phyloP scores from a whole-genome alignment of 371 early-diverging fungal species.

The Umbelopsis sp. region DNA sequence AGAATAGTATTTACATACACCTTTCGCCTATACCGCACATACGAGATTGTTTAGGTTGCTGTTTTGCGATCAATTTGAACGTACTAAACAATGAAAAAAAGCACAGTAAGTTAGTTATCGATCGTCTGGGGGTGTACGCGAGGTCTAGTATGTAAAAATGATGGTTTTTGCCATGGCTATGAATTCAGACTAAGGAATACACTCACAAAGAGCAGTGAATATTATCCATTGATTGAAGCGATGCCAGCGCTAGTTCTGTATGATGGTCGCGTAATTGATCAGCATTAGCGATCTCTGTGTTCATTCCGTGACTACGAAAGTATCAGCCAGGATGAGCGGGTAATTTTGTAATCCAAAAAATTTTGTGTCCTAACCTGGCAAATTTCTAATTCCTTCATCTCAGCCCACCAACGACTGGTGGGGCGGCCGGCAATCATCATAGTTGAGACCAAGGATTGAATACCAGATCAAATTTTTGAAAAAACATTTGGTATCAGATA shows the following conservation, averaged over 20 bases:
- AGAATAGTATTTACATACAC: slow-evolving; percentile 29
- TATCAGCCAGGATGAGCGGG: background rate
- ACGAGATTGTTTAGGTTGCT: slow-evolving; percentile 55
- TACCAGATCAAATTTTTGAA: too few species aligned
- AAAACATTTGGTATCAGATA: too few species aligned
- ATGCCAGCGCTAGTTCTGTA: background rate
- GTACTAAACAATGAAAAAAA: slow-evolving; percentile 24
- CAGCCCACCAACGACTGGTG: too few species aligned
- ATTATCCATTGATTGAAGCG: background rate
- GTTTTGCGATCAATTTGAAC: slow-evolving; percentile 42
- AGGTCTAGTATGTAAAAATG: background rate
- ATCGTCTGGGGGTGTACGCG: background rate
- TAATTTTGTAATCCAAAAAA: too few species aligned
- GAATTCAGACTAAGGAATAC: background rate
- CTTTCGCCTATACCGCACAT: slow-evolving; percentile 56
- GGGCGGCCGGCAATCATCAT: too few species aligned
- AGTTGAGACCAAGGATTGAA: too few species aligned
- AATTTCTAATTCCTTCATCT: too few species aligned
- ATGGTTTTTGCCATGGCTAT: background rate
- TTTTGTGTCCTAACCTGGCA: too few species aligned
- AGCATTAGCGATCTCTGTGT: background rate
- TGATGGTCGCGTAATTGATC: background rate
- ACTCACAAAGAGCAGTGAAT: background rate
- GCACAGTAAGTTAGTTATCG: background rate
- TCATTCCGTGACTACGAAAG: background rate